Percentiles rank a stretch among this genome's conserved stretches.
Evolutionary conservation across 2,329 filamentous ascomycete genomes (phyloP).

Genomic region (Microdochium bolleyi): DNA sequence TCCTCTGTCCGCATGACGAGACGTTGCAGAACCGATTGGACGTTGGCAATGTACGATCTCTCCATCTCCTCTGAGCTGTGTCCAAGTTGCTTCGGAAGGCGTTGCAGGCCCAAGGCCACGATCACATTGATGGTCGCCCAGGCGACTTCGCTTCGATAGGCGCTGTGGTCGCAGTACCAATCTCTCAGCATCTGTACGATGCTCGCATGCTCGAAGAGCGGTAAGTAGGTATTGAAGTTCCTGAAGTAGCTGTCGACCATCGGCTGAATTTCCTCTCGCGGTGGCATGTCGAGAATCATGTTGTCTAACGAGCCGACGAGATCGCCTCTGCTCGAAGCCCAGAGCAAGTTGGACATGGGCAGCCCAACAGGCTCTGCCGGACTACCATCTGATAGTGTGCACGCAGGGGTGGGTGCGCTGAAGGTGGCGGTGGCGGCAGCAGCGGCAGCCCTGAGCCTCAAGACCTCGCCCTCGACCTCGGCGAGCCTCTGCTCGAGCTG

Average conservation of each 20-base stretch:
- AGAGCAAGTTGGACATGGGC: too few species aligned
- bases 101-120: neutral
- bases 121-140: neutral
- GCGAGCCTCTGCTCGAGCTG: neutral
- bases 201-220: neutral
- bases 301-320: neutral
- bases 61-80: neutral
- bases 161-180: neutral
- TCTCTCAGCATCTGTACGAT: neutral
- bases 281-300: neutral
- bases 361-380: too few species aligned
- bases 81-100: neutral
- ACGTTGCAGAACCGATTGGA: neutral
- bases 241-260: neutral
- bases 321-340: neutral
- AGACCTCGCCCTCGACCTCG: neutral
- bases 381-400: too few species aligned
- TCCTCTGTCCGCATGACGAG: neutral
- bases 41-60: neutral
- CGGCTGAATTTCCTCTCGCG: neutral
- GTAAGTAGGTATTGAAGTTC: neutral
- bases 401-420: neutral
- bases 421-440: neutral
- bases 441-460: neutral
- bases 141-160: neutral